Base-by-base conservation (phyloP, 148 eudicot species). In the Cornus suecica region DNA sequence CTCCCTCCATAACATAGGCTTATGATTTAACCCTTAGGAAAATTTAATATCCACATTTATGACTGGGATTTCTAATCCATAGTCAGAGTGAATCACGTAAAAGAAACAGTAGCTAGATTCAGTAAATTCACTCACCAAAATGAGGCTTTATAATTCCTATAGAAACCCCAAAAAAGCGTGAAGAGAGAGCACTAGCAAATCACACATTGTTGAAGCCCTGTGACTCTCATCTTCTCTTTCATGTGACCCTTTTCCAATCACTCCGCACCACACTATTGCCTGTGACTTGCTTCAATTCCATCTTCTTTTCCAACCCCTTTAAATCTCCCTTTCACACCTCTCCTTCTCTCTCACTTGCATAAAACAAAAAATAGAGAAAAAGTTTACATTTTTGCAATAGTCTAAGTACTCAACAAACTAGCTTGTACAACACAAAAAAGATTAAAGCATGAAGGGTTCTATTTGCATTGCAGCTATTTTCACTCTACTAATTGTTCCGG, bases 221-320 rank as follows among this genome's bases (percentile, higher is more conserved):
- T 84, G 84, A 84, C 74, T 48, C 34, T 51, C 37, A 65, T 71
- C 78, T 30, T 74, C 28, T 34, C 75, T 81, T 84, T 83, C 85
- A 77, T 79, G 88, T 88, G 89, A 88, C 65, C 25, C n/a, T n/a
- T 45, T 28, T 16, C 9, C 23, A 7, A 58, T 58, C 4, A 23
- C 45, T 48, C 20, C 71, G 56, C 61, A 64, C 77, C 71, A 63
- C 61, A 64, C 77, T 58, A 45, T 70, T 71, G 68, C 80, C 70
- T 87, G 88, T 87, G 87, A 89, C 80, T 89, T 80, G 83, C 77
- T 81, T 88, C 79, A 84, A 79, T 85, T 68, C 78, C 76, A 11
- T 58, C 52, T 63, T 29, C 28, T 42, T 56, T 42, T 51, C 8
- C 65, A 23, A 30, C 16, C 66, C 75, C 76, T 48, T 48, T 48